Conservation (phyloP, 208 protist species). For the Herpetomonas samuelpessoai region DNA sequence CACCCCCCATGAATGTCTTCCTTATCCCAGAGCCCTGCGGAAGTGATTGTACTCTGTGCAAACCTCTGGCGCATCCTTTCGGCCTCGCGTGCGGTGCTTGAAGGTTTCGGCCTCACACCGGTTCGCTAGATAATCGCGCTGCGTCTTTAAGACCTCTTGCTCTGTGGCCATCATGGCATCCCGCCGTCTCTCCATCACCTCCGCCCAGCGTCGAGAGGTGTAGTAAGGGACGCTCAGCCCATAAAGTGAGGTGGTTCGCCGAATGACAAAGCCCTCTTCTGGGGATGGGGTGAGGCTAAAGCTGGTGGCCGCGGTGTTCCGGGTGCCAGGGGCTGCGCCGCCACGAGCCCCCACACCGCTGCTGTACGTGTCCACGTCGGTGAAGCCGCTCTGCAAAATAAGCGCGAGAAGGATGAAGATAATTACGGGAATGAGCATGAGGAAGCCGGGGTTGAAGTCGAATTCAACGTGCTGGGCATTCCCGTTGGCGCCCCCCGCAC, state of each 20-base stretch:
- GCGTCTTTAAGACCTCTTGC: constrained; percentile 57
- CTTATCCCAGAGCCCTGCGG: constrained; percentile 36
- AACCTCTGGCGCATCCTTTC: constrained; percentile 55
- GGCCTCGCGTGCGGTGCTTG: constrained; percentile 49
- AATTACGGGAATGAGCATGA: constrained; percentile 66
- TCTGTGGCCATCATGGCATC: constrained; percentile 45
- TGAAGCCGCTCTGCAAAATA: constrained; percentile 62
- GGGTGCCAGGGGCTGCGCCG: background rate
- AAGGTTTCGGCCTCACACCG: constrained; percentile 83
- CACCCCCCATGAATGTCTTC: too few relatives aligned
- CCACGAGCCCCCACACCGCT: constrained; percentile 6
- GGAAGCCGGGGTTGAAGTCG: constrained; percentile 42
- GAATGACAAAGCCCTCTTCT: constrained; percentile 36
- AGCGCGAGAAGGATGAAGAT: constrained; percentile 74
- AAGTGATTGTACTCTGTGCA: constrained; percentile 60
- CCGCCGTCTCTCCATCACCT: constrained; percentile 44
- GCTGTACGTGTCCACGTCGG: constrained; percentile 33
- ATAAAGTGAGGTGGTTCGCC: constrained; percentile 52
- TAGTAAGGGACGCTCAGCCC: constrained; percentile 70
- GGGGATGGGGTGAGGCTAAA: constrained; percentile 75
- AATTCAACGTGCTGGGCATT: constrained; percentile 29
- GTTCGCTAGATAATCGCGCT: constrained; percentile 61
- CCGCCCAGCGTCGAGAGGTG: constrained; percentile 41
- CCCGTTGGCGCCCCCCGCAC: background rate
- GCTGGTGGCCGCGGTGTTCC: background rate